Conservation (phyloP, 2,329 filamentous ascomycete genomes). For the Trichoderma oligosporum region DNA sequence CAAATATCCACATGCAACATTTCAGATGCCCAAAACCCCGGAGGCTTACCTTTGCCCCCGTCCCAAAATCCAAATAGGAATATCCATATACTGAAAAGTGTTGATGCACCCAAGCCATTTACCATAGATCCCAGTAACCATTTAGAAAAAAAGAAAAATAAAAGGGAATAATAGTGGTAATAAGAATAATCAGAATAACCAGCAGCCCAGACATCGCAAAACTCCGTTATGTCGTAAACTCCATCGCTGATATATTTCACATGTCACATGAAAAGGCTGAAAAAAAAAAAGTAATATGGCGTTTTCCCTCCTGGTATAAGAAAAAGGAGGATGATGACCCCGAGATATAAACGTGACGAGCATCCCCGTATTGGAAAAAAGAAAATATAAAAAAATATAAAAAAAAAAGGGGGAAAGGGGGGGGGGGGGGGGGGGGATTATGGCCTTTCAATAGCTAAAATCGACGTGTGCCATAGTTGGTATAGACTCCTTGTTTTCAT, state of each 20-base stretch:
- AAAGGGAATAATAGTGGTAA: background rate
- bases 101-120: conserved; percentile 9
- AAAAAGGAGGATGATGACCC: background rate
- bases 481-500: conserved; percentile 46
- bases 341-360: conserved; percentile 10
- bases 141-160: background rate
- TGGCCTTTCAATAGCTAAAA: conserved; percentile 53
- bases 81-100: too few species aligned
- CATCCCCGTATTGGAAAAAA: background rate
- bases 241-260: conserved; percentile 34
- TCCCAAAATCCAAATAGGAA: background rate
- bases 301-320: background rate
- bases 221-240: conserved; percentile 26
- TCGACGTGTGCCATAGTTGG: conserved; percentile 58
- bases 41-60: conserved; percentile 1
- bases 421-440: background rate
- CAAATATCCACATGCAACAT: conserved; percentile 14
- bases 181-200: background rate
- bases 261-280: conserved; percentile 28
- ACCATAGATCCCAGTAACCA: conserved; percentile 1
- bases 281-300: conserved; percentile 29
- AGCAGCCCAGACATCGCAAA: conserved; percentile 1
- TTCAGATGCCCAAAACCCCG: conserved; percentile 1
- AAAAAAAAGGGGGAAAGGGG: too few species aligned
- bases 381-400: background rate